Evolutionary conservation across 352 stramenopile species (phyloP).

Genomic region (Phytopythium cucurbitacearum): DNA sequence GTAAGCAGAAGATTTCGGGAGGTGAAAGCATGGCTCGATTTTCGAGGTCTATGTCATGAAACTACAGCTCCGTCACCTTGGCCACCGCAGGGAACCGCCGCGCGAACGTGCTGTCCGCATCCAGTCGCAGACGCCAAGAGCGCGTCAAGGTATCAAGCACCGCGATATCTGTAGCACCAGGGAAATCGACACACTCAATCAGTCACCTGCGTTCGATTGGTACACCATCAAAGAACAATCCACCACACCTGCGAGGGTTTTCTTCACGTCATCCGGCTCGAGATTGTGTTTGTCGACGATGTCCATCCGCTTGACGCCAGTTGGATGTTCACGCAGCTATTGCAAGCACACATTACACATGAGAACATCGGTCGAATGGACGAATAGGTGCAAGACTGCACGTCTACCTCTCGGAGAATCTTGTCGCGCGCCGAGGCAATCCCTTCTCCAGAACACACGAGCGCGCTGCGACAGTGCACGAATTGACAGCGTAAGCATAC

Average conservation of each 20-base stretch:
- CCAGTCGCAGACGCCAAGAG: slow-evolving; percentile 49
- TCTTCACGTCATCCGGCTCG: slow-evolving; percentile 38
- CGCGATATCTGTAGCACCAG: slow-evolving; percentile 31
- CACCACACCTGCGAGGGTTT: slow-evolving; percentile 34
- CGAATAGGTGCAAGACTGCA: slow-evolving; percentile 1
- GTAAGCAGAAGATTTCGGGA: no score
- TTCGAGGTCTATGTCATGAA: no score
- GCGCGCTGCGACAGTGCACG: slow-evolving; percentile 11
- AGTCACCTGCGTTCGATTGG: not conserved
- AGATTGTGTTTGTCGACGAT: slow-evolving; percentile 39
- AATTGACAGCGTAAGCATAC: not conserved
- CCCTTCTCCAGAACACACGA: slow-evolving; percentile 29
- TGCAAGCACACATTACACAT: not conserved
- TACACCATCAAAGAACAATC: slow-evolving; percentile 1
- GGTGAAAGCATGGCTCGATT: no score
- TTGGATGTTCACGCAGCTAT: slow-evolving; percentile 29
- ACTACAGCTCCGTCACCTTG: slow-evolving; percentile 44
- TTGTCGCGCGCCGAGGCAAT: slow-evolving; percentile 28
- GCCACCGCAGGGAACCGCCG: slow-evolving; percentile 42
- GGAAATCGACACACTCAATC: not conserved
- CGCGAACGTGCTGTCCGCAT: slow-evolving; percentile 36
- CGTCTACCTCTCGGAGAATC: slow-evolving; percentile 47
- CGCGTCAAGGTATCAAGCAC: slow-evolving; percentile 34
- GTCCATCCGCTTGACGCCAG: slow-evolving; percentile 38
- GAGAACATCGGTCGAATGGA: not conserved